Conservation (phyloP, 164 flowering plant species). For the Nymphaea thermarum region DNA sequence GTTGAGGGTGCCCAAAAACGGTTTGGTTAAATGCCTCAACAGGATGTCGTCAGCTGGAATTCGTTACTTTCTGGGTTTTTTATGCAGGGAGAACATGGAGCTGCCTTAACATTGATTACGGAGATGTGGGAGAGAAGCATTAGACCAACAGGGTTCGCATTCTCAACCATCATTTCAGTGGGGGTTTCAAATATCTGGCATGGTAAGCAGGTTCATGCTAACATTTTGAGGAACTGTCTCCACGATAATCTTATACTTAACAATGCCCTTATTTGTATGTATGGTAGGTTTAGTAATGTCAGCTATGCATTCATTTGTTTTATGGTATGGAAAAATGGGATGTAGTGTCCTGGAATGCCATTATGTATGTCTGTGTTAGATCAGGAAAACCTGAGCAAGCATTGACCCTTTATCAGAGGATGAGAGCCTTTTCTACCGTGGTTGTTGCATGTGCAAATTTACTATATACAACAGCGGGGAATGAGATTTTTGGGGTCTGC, state of each 20-base stretch:
- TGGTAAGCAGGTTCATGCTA: slow-evolving; percentile 37
- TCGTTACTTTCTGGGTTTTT: slow-evolving; percentile 23
- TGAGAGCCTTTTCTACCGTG: slow-evolving; percentile 25
- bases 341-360: slow-evolving; percentile 40
- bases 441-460: slow-evolving; percentile 31
- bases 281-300: slow-evolving; percentile 30
- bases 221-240: slow-evolving; percentile 20
- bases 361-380: slow-evolving; percentile 25
- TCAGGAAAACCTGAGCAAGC: slow-evolving; percentile 19
- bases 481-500: slow-evolving; percentile 39
- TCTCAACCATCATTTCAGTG: slow-evolving; percentile 20
- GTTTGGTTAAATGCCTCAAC: slow-evolving; percentile 27
- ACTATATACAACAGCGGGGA: slow-evolving; percentile 41
- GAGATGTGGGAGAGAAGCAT: slow-evolving; percentile 21
- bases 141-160: slow-evolving; percentile 28
- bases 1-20: slow-evolving; percentile 13
- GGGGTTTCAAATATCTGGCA: slow-evolving; percentile 11
- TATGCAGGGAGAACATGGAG: slow-evolving; percentile 11
- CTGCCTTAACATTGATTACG: slow-evolving; percentile 12
- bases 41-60: slow-evolving; percentile 32
- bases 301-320: slow-evolving; percentile 42
- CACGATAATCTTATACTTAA: slow-evolving; percentile 26
- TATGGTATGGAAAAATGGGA: slow-evolving; percentile 28
- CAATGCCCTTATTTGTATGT: slow-evolving; percentile 40
- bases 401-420: slow-evolving; percentile 16